Conservation (phyloP, 2,329 filamentous ascomycete species). For the Sporothrix brunneoviolacea region DNA sequence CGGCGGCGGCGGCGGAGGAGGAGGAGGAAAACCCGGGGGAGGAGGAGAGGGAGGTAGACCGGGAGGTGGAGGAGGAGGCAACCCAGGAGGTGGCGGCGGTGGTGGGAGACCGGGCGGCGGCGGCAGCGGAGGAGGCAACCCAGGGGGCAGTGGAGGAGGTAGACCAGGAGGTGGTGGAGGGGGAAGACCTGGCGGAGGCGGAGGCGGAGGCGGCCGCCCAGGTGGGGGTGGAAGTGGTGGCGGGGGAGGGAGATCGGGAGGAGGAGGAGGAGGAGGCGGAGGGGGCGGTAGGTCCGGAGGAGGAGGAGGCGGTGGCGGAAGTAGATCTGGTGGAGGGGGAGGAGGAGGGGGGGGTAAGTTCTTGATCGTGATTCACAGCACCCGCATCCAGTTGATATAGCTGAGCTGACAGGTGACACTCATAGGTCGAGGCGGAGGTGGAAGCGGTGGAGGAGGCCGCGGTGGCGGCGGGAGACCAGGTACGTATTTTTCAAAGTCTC, state of each 20-base stretch:
- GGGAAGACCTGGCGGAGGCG: slow-evolving; percentile 14
- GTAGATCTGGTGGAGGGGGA: slow-evolving; percentile 5
- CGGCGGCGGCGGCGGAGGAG: too few relatives aligned
- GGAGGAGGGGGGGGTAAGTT: slow-evolving; percentile 7
- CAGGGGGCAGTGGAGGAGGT: slow-evolving; percentile 1
- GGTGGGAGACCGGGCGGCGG: too few relatives aligned
- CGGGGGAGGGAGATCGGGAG: not conserved
- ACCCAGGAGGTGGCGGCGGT: too few relatives aligned
- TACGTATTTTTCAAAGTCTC: too few relatives aligned
- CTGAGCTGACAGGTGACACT: not conserved
- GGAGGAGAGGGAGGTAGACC: slow-evolving; percentile 11
- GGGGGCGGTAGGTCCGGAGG: slow-evolving; percentile 18
- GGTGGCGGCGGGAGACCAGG: not conserved
- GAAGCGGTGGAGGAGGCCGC: not conserved
- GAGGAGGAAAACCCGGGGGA: slow-evolving; percentile 8
- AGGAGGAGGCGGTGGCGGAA: slow-evolving; percentile 23
- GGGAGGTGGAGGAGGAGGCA: too few relatives aligned
- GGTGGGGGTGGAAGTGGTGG: slow-evolving; percentile 2
- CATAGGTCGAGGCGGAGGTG: too few relatives aligned
- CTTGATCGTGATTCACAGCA: not conserved
- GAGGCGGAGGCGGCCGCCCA: not conserved
- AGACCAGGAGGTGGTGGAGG: not conserved
- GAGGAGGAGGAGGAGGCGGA: slow-evolving; percentile 15
- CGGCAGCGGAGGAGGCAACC: too few relatives aligned
- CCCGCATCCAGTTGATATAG: not conserved